Evolutionary conservation across 352 stramenopile species (phyloP).

Genomic region (Thraustochytrium striatum): DNA sequence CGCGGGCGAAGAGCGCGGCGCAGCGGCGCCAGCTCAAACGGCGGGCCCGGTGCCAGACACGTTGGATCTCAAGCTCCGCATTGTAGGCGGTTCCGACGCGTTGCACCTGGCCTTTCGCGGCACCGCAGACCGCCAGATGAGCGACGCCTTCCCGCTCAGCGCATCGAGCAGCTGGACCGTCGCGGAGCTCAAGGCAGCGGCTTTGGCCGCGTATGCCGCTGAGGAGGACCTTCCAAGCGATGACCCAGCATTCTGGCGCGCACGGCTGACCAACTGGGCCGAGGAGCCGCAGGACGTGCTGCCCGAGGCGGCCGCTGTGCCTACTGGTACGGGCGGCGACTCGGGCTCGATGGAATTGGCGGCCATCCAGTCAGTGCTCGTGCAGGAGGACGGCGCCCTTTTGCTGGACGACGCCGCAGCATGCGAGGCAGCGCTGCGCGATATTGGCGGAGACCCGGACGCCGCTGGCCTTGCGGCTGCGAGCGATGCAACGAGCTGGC

Average conservation of each 20-base stretch:
- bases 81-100: too few relatives aligned
- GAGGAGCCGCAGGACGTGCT: slow-evolving; percentile 3
- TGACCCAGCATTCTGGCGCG: not conserved
- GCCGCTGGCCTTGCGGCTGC: not conserved
- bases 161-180: not conserved
- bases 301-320: not conserved
- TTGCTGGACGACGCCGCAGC: not conserved
- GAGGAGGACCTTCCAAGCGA: not conserved
- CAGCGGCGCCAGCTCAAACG: too few relatives aligned
- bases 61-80: too few relatives aligned
- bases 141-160: not conserved
- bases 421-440: not conserved
- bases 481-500: not conserved
- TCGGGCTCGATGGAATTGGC: not conserved
- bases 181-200: not conserved
- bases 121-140: not conserved
- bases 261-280: slow-evolving; percentile 23
- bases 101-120: not conserved
- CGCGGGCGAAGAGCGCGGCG: too few relatives aligned
- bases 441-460: not conserved
- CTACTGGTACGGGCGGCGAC: not conserved
- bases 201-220: not conserved
- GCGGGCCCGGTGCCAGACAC: too few relatives aligned
- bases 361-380: not conserved
- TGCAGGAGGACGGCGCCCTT: not conserved